Base-by-base conservation (phyloP, 768 basidiomycete genomes). In the Ramaria sp. region DNA sequence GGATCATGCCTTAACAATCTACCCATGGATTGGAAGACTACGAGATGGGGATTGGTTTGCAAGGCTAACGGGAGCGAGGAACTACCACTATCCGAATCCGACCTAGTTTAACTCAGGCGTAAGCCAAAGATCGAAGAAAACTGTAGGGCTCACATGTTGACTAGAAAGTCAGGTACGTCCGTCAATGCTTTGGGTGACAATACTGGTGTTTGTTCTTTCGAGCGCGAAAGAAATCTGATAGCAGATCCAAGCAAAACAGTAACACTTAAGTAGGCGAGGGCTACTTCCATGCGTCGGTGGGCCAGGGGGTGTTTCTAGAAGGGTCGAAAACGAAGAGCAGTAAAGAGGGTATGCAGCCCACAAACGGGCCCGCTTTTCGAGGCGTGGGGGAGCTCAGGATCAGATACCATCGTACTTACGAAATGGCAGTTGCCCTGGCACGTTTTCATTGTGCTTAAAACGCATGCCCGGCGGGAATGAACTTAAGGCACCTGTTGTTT, bases 1-100 rank as follows among this genome's bases (percentile, higher is more conserved):
- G 57, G 57, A 28, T 58, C 43, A 34, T 51, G 20, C 28, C 54
- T 55, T 34, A 58, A 38, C 18, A 30, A 56, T 30, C 38, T 43
- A 41, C 47, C 44, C 30, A 58, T 45, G 6, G 47, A 32, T 32
- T 56, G 57, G 34, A 58, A 58, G 15, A 58, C 38, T 8, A 34
- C 27, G 41, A 58, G 55, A 37, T 58, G 57, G 30, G 53, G 43
- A 39, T 45, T 55, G 16, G 20, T 32, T 15, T 50, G 48, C 24
- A 50, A 30, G 7, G 48, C 20, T 10, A 32, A 34, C 10, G 48
- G 20, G 4, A 8, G 28, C 18, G 48, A 37, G 13, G 48, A 50
- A 20, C 48, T 50, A 13, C 24, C 48, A 50, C 20, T 47, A 22
- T n/a, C n/a, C n/a, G 48, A 50, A 34, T 34, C 32, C 48, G 48